Base-by-base conservation (phyloP, 2,329 filamentous ascomycete genomes). In the Sarocladium kiliense region DNA sequence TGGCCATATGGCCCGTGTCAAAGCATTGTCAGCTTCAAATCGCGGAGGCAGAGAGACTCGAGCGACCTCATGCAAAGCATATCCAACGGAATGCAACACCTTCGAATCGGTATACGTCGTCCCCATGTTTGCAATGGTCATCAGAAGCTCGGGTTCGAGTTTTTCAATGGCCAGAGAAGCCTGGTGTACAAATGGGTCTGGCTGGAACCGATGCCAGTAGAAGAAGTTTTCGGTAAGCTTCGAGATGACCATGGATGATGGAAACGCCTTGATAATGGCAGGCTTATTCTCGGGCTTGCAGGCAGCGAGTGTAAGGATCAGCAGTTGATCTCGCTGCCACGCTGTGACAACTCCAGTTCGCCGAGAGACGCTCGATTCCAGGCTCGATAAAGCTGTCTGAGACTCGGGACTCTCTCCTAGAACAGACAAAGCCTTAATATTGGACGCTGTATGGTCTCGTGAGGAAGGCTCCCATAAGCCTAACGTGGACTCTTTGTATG, bases 21-120 rank as follows among this genome's bases (percentile, higher is more conserved):
- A 65, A 5, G 69, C 68, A 56, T 80, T 78, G 56, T 75, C 75
- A 23, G 74, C 73, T 57, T 82, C 78, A 59, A 81, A 80, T 25
- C 41, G 21, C n/a, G 41, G 5, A 18, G 41, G 41, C 9, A 44
- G 19, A 44, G 41, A 44, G 21, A 44, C 41, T 18, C 41, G 41
- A 25, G 41, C 41, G n/a, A 44, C 41, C 21, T 44, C 41, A 18
- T 44, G 41, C 41, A 44, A 25, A 44, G 41, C 41, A 25, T 12
- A 44, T 44, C 41, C 41, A 7, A 44, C 41, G 7, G 41, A 44
- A 44, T 44, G 41, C 21, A 44, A 16, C 18, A 44, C 41, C n/a
- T 44, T 44, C n/a, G 41, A 44, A 18, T 44, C 41, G 3, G 41
- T 44, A 25, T 44, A 44, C 7, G 41, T 44, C n/a, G 41, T 12